These are phyloP conservation scores for Bonia amplexicaulis DNA, from an alignment of 176 grass and related monocot genomes.

Conservation along the genomic window DNA sequence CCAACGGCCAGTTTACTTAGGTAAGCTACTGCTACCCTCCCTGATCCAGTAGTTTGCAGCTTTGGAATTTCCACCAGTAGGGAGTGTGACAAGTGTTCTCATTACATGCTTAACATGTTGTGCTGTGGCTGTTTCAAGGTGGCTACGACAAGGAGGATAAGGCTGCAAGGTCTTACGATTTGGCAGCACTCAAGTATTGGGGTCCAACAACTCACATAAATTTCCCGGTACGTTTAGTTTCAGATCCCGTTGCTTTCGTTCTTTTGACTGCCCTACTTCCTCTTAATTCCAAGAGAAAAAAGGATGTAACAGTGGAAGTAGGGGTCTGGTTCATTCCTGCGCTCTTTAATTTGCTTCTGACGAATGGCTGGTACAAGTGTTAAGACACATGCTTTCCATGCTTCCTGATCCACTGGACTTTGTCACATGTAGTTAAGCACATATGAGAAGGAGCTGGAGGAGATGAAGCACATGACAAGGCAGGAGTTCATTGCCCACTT, in stretches of 20 bases:
- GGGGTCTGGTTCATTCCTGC: slow-evolving; percentile 20
- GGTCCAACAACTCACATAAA: slow-evolving; percentile 81
- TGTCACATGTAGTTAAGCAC: slow-evolving; percentile 42
- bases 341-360: neutral
- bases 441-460: slow-evolving; percentile 81
- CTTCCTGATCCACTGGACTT: neutral
- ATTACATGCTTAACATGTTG: slow-evolving; percentile 2
- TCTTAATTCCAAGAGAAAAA: neutral
- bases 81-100: slow-evolving; percentile 5
- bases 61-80: neutral
- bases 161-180: slow-evolving; percentile 83
- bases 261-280: neutral
- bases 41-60: neutral
- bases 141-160: slow-evolving; percentile 95
- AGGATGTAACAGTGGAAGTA: neutral
- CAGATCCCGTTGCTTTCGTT: neutral
- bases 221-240: slow-evolving; percentile 56
- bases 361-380: neutral
- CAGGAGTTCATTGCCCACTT: slow-evolving; percentile 89
- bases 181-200: slow-evolving; percentile 96
- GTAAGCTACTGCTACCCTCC: slow-evolving; percentile 28
- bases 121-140: slow-evolving; percentile 41
- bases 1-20: slow-evolving; percentile 78
- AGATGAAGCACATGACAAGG: slow-evolving; percentile 83
- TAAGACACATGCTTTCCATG: neutral